Percentiles rank a stretch among this genome's conserved stretches.
Evolutionary conservation across 768 basidiomycete species (phyloP).

Genomic region (Leccinellum albellum): DNA sequence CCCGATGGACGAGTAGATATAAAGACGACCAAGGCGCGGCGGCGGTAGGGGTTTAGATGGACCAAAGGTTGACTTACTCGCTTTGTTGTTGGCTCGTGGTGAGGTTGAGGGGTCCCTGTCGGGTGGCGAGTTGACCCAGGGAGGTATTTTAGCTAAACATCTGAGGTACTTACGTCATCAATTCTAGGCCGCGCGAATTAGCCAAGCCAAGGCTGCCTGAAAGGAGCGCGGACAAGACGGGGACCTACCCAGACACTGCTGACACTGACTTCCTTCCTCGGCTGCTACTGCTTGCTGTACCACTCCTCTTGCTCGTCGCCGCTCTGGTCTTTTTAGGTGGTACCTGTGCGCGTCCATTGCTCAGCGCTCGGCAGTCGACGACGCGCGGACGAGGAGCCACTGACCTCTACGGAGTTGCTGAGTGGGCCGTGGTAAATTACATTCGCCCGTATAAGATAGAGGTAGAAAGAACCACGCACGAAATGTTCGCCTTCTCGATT

Average conservation of each 20-base stretch:
- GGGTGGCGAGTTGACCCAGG: slow-evolving; percentile 9
- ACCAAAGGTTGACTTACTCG: slow-evolving; percentile 33
- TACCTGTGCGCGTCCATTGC: slow-evolving; percentile 24
- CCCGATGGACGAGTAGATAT: slow-evolving; percentile 11
- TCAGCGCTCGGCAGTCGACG: not conserved
- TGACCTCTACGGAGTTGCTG: slow-evolving; percentile 24
- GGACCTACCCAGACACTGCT: slow-evolving; percentile 11
- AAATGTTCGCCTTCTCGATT: slow-evolving; percentile 5
- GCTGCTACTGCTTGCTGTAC: slow-evolving; percentile 3
- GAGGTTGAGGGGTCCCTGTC: slow-evolving; percentile 26
- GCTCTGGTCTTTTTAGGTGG: slow-evolving; percentile 42
- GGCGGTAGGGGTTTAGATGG: slow-evolving; percentile 13
- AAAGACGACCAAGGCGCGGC: slow-evolving; percentile 12
- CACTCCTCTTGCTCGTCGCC: slow-evolving; percentile 18
- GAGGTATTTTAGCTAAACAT: slow-evolving; percentile 17
- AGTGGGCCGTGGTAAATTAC: slow-evolving; percentile 13
- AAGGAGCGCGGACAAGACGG: not conserved
- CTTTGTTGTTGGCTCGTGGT: slow-evolving; percentile 21
- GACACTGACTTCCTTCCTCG: slow-evolving; percentile 19
- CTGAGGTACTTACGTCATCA: slow-evolving; percentile 31
- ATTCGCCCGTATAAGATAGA: not conserved
- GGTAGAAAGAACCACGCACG: slow-evolving; percentile 23
- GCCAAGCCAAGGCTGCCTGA: not conserved
- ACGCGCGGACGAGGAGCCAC: slow-evolving; percentile 13
- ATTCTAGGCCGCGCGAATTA: slow-evolving; percentile 16